Percentiles rank a stretch among this genome's conserved stretches.
phyloP scores from a whole-genome alignment of 129 eudicot genomes.

The Lonicera japonica region DNA sequence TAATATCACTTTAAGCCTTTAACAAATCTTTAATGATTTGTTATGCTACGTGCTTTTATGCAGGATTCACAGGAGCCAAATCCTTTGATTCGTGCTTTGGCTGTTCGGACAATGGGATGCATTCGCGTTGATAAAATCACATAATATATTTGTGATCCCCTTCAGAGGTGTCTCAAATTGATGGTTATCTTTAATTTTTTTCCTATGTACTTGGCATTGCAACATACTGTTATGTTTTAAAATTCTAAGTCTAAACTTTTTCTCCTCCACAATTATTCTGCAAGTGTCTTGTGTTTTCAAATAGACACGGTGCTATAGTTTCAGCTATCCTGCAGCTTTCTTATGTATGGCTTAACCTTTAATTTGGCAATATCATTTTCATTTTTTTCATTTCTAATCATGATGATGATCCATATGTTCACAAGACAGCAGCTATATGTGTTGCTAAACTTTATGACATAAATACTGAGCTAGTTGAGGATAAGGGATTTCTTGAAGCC shows the following conservation, averaged over 20 bases:
- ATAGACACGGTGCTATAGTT: too few relatives aligned
- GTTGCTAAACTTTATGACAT: conserved; percentile 98
- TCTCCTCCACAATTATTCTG: too few relatives aligned
- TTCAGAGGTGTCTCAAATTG: conserved; percentile 96
- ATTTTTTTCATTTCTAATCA: conserved; percentile 18
- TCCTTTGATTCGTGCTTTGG: conserved; percentile 96
- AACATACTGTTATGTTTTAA: too few relatives aligned
- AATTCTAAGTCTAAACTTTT: too few relatives aligned
- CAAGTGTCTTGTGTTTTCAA: too few relatives aligned
- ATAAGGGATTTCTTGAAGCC: conserved; percentile 91
- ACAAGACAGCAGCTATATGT: conserved; percentile 97
- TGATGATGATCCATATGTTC: conserved; percentile 99
- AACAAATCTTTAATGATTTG: not conserved
- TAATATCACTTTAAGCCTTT: not conserved
- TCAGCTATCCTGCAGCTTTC: too few relatives aligned
- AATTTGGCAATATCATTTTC: not conserved
- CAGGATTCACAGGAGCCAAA: conserved; percentile 99
- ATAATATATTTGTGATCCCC: conserved; percentile 95
- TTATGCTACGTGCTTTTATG: conserved; percentile 6
- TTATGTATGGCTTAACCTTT: not conserved
- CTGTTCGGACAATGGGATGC: conserved; percentile 99
- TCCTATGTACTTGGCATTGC: too few relatives aligned
- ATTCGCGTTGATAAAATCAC: conserved; percentile 98
- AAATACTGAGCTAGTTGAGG: conserved; percentile 96
- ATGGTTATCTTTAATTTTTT: not conserved